These are phyloP conservation scores for Pyronema domesticum DNA, from an alignment of 495 filamentous ascomycete species.

Conservation along the genomic window DNA sequence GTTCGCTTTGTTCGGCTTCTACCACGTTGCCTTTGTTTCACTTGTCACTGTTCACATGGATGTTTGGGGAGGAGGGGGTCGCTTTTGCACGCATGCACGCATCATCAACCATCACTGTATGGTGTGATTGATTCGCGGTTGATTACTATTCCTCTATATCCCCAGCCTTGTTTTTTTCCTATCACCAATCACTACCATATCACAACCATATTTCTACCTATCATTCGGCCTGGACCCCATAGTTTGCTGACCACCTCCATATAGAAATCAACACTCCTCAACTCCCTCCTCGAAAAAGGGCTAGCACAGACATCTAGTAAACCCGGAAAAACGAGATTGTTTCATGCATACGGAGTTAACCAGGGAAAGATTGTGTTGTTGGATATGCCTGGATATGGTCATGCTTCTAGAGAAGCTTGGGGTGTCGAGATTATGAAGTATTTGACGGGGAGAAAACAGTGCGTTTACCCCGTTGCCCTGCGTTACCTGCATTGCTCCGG, in stretches of 20 bases:
- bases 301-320: conserved; percentile 49
- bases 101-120: too few relatives aligned
- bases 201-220: too few relatives aligned
- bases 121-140: too few relatives aligned
- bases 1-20: conserved; percentile 64
- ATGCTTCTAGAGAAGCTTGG: conserved; percentile 58
- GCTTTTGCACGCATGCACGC: too few relatives aligned
- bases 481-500: too few relatives aligned
- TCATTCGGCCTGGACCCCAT: too few relatives aligned
- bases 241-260: neutral
- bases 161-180: too few relatives aligned
- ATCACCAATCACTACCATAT: too few relatives aligned
- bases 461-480: too few relatives aligned
- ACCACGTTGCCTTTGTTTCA: conserved; percentile 49
- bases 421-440: conserved; percentile 78
- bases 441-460: conserved; percentile 49
- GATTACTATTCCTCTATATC: too few relatives aligned
- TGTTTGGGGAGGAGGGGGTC: too few relatives aligned
- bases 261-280: conserved; percentile 64
- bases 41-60: too few relatives aligned
- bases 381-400: conserved; percentile 92
- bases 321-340: conserved; percentile 58
- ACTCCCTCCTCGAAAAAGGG: conserved; percentile 47
- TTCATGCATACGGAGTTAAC: conserved; percentile 74
- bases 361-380: conserved; percentile 42